Conservation (phyloP, 805 yeast species). For the Huiozyma naganishii region DNA sequence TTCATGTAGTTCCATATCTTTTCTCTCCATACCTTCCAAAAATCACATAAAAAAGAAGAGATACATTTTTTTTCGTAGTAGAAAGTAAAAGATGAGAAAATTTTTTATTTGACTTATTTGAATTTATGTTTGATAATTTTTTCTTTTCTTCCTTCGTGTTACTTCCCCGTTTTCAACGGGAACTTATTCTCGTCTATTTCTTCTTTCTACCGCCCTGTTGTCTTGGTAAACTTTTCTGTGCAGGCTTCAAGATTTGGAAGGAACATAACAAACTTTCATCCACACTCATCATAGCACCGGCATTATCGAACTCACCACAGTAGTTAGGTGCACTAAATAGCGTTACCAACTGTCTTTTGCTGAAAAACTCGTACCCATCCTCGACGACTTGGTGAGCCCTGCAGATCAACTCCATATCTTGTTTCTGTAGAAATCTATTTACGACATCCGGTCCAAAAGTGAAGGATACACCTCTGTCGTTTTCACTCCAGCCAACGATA, state of each 20-base stretch:
- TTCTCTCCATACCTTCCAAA: too few species aligned
- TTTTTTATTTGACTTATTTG: too few species aligned
- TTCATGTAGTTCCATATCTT: too few species aligned
- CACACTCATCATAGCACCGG: conserved; percentile 99
- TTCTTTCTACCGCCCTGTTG: conserved; percentile 29
- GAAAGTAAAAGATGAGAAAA: too few species aligned
- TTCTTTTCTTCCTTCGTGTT: too few species aligned
- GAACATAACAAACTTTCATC: conserved; percentile 94
- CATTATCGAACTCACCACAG: conserved; percentile 98
- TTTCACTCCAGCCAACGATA: conserved; percentile 97
- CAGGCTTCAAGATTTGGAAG: conserved; percentile 93
- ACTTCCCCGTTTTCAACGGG: too few species aligned
- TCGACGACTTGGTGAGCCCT: conserved; percentile 99
- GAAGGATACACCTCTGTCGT: conserved; percentile 97
- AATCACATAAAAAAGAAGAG: too few species aligned
- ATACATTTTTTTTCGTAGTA: too few species aligned
- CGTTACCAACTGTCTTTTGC: conserved; percentile 92
- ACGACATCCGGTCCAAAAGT: conserved; percentile 99
- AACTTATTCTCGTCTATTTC: conserved; percentile 8
- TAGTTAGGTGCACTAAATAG: conserved; percentile 94
- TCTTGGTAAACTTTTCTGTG: conserved; percentile 57
- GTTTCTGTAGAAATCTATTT: conserved; percentile 88
- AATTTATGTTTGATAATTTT: too few species aligned
- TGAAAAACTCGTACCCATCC: conserved; percentile 96
- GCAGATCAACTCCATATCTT: conserved; percentile 95